Percentiles rank a stretch among this genome's conserved stretches.
phyloP scores from a whole-genome alignment of 83 land plant species.

The Thuja plicata region DNA sequence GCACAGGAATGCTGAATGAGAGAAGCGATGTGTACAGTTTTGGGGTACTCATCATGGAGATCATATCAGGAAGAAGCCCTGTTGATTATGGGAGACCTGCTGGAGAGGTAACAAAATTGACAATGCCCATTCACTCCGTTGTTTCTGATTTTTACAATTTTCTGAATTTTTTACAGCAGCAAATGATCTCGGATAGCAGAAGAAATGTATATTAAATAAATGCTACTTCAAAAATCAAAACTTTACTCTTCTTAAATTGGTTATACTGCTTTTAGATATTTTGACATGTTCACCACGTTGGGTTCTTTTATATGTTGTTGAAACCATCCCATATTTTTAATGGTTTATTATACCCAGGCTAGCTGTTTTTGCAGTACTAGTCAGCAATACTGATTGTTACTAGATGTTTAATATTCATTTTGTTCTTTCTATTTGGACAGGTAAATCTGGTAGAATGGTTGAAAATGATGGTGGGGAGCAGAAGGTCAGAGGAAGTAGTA shows the following conservation, averaged over 20 bases:
- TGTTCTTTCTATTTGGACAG: slow-evolving; percentile 19
- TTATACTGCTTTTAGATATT: not conserved
- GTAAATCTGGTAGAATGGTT: slow-evolving; percentile 83
- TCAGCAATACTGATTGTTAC: not conserved
- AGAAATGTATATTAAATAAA: not conserved
- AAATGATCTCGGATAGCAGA: not conserved
- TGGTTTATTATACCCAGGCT: not conserved
- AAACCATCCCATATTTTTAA: not conserved
- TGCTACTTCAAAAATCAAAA: not conserved
- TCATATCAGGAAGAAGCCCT: slow-evolving; percentile 63
- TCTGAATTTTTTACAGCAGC: not conserved
- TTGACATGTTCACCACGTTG: not conserved
- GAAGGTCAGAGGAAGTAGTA: slow-evolving; percentile 73
- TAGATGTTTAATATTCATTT: not conserved
- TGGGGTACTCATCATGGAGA: slow-evolving; percentile 75
- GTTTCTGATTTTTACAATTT: not conserved
- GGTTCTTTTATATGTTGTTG: not conserved
- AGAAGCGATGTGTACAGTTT: slow-evolving; percentile 81
- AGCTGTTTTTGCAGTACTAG: not conserved
- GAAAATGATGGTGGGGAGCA: slow-evolving; percentile 69
- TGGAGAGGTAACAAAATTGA: slow-evolving; percentile 48
- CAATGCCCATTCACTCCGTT: not conserved
- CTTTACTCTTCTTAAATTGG: not conserved
- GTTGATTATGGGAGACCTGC: slow-evolving; percentile 67
- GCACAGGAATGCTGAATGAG: slow-evolving; percentile 79